Evolutionary conservation across 768 basidiomycete species (phyloP), one percentile per base, ranked within the genome.

Genomic region (Podaxis pistillaris): DNA sequence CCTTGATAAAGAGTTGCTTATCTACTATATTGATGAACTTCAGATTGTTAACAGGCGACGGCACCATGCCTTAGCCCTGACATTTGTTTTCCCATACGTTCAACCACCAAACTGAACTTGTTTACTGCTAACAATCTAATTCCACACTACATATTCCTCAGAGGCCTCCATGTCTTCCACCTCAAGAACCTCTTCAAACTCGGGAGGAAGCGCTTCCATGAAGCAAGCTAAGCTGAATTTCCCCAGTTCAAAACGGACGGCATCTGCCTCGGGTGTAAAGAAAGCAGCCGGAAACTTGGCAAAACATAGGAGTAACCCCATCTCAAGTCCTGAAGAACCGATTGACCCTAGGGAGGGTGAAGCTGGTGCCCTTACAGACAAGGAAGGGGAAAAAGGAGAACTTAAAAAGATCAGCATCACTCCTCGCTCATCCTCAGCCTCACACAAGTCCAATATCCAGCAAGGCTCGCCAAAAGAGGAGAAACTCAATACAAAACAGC

Each of bases 181-280:
- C 4, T 57, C 56, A 17, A 41, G 55, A 44, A 44, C 56, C 15
- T 24, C 38, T 33, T 44, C 51, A 33, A 33, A 7, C 40, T 33
- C 59, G 4, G 49, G 17, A 9, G 47, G 44, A 30, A 19, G 3
- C 12, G 19, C 47, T 53, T 17, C 60, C 19, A 65, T 81, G 60
- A 83, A 78, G 64, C 85, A 86, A 66, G 74, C 73, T 0, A 81
- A 74, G 0, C 73, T 86, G 7, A 68, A 71, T 0, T 86, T 86
- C 60, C 61, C 78, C 0, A 76, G 79, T 22, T 70, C 76, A 0
- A 86, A 86, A 67, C 80, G 81, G 40, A 79, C 77, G 6, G 73
- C 72, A 1, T 75, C 77, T 4, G 65, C 64, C n/a, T 67, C 50
- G 62, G 63, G 30, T 62, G 67, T 26, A 60, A 63, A 66, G 76